phyloP scores from a whole-genome alignment of 768 basidiomycete species.

The Hericium alpestre region DNA sequence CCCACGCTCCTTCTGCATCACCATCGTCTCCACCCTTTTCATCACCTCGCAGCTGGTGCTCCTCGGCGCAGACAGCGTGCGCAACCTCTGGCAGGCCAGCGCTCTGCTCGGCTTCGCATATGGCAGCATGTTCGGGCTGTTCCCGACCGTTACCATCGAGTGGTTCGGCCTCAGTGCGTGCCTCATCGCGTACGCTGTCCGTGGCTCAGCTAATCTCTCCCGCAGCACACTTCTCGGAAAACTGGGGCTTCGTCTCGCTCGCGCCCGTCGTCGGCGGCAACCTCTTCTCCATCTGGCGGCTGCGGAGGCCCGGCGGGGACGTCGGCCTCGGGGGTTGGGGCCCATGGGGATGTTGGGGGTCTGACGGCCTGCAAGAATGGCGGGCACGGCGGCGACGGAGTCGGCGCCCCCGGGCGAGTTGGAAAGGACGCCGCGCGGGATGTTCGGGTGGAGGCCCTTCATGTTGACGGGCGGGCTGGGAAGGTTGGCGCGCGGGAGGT shows the following conservation, averaged over 20 bases:
- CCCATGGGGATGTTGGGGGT: background rate
- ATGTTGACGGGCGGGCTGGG: background rate
- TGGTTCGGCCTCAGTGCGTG: conserved; percentile 81
- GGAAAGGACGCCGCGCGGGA: background rate
- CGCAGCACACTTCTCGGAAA: conserved; percentile 67
- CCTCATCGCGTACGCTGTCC: background rate
- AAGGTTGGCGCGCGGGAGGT: background rate
- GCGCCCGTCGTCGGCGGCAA: conserved; percentile 75
- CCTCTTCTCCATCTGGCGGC: conserved; percentile 6
- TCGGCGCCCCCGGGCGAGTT: background rate
- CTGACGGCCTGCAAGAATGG: background rate
- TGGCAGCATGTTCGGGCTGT: conserved; percentile 62
- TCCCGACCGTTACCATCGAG: conserved; percentile 71
- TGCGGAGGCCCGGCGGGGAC: background rate
- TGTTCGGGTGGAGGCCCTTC: background rate
- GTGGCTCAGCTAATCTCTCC: background rate
- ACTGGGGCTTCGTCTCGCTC: conserved; percentile 73
- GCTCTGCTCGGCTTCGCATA: conserved; percentile 54
- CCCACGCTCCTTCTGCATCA: conserved; percentile 63
- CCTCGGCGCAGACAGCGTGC: conserved; percentile 43
- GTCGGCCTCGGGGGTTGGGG: background rate
- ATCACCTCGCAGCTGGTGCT: conserved; percentile 62
- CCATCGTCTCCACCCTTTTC: conserved; percentile 56
- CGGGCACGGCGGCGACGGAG: background rate
- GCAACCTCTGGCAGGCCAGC: conserved; percentile 55